Base-by-base conservation (phyloP, 768 basidiomycete species). In the Tylopilus plumbeoviolaceoides region DNA sequence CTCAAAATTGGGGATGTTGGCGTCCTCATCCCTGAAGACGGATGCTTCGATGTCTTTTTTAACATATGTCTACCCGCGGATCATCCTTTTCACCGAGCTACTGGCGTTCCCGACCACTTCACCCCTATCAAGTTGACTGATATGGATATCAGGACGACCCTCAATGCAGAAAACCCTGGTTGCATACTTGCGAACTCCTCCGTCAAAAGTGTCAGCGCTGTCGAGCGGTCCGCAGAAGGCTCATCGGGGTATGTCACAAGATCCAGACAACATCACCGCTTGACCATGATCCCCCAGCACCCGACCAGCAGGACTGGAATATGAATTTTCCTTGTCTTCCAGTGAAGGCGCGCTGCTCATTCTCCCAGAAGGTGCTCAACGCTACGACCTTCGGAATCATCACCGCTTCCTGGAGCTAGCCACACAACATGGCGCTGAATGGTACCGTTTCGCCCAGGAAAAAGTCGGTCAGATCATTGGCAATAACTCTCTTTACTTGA, bases 1-100 rank as follows among this genome's bases (percentile, higher is more conserved):
- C 59, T 69, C 20, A 63, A 50, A 40, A 69, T 73, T 28, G 72
- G 73, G 2, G 72, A 74, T 49, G 66, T 73, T 4, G 70, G 70
- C 38, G 38, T 38, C 14, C 59, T 71, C 38, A 38, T 38, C 14
- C 38, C 38, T 4, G 38, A 38, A 8, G 38, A 62, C 35, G 72
- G 71, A 33, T 59, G 57, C 8, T 74, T 74, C 36, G 64, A 67
- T 45, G 69, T 70, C 50, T 63, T 72, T 2, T 74, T 73, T 59
- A 73, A 71, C 47, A 67, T 73, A 6, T 67, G 64, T 40, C 58
- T 69, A 5, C 60, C 70, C 38, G 66, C 64, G 17, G 62, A 70
- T 17, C 69, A 74, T 42, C 33, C 56, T 2, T 58, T 47, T n/a
- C 46, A 55, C 8, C 40, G 30, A 28, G 42, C 41, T 8, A 51